Evolutionary conservation across 352 stramenopile species (phyloP), one percentile per base, ranked within the genome.

Genomic region (Pythium scleroteichum): DNA sequence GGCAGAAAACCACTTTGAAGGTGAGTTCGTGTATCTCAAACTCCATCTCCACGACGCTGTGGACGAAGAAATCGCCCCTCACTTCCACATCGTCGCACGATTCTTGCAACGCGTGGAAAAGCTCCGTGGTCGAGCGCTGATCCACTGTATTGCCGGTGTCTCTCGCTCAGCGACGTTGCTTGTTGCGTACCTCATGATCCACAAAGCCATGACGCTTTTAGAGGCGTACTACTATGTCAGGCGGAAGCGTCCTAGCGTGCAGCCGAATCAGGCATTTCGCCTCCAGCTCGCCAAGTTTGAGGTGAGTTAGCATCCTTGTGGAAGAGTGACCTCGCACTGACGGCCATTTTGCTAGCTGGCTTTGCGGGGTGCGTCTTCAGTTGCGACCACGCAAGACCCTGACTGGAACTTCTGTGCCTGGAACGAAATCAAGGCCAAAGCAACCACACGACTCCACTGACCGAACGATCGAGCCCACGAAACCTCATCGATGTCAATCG

Each of bases 381-480:
- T 89, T 1, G 79, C 79, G 2, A 65, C 59, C 27, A 83, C 79
- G 1, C 58, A 63, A 14, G 79, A 87, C 53, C 79, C 74, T 22
- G 79, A 89, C 66, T 89, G 79, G 79, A 82, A 89, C 40, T 89
- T 89, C 57, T 86, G 75, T 46, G 71, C 72, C 22, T 89, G 79
- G 79, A 87, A 89, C 55, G 80, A 90, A 23, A 65, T 90, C 29
- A 87, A 90, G 59, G 45, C 59, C 22, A 68, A 44, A 23, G 52
- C 24, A 4, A 29, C 29, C 2, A 27, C 32, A 20, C 29, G 48
- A 4, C 4, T 20, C 6, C 24, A 24, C 23, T 52, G 24, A 50
- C 24, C 40, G 20, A 48, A 13, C 35, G 33, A 22, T 19, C 16
- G n/a, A n/a, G n/a, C n/a, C n/a, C n/a, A n/a, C 39, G 10, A 35